Evolutionary conservation across 495 filamentous ascomycete species (phyloP).

Genomic region (Podospora pseudoanserina): DNA sequence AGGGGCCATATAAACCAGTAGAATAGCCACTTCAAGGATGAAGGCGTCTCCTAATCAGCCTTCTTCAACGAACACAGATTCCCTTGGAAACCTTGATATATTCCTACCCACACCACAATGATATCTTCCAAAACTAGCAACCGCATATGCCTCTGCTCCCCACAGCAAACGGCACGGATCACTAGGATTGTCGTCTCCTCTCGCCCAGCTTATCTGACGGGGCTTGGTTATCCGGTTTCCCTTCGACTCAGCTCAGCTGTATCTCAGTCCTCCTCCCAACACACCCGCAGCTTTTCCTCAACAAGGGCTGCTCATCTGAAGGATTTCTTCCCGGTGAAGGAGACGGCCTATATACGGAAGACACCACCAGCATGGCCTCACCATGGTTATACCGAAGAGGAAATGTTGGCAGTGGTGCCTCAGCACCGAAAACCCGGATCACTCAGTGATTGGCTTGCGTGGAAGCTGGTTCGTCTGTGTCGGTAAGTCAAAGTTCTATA

Average conservation of each 20-base stretch:
- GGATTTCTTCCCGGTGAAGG: conserved; percentile 48
- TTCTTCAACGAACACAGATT: not conserved
- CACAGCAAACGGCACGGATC: conserved; percentile 35
- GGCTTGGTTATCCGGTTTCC: conserved; percentile 26
- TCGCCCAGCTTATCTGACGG: conserved; percentile 14
- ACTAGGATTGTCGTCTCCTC: conserved; percentile 28
- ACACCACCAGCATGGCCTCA: conserved; percentile 65
- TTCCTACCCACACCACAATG: conserved; percentile 11
- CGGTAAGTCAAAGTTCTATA: conserved; percentile 22
- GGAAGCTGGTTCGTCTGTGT: conserved; percentile 40
- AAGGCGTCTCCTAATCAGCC: not conserved
- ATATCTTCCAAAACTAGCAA: conserved; percentile 31
- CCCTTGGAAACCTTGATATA: not conserved
- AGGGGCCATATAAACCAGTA: not conserved
- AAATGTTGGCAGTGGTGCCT: conserved; percentile 43
- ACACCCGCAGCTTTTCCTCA: conserved; percentile 38
- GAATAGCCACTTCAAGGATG: not conserved
- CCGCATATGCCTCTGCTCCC: conserved; percentile 27
- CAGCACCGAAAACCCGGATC: conserved; percentile 38
- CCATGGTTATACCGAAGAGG: conserved; percentile 54
- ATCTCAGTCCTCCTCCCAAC: conserved; percentile 5
- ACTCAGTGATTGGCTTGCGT: conserved; percentile 43
- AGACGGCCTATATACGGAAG: conserved; percentile 43
- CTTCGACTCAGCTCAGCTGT: conserved; percentile 19
- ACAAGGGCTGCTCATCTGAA: conserved; percentile 35